Conservation (phyloP, 805 yeast genomes). For the Zygosaccharomyces rouxii region DNA sequence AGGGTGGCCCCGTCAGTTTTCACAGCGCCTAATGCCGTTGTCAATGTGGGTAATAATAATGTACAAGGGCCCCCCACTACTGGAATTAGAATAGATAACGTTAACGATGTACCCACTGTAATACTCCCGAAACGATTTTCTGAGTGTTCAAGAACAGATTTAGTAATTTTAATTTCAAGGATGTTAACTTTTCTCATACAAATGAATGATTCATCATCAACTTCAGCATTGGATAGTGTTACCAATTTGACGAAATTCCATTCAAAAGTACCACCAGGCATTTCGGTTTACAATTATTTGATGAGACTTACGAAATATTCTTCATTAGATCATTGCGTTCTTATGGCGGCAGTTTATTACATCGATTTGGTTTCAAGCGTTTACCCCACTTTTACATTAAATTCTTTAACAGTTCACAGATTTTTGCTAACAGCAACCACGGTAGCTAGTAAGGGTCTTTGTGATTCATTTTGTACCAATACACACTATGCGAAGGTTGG, state of each 20-base stretch:
- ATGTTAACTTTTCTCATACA: conserved; percentile 73
- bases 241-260: conserved; percentile 75
- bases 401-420: conserved; percentile 90
- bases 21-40: background rate
- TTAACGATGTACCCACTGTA: conserved; percentile 18
- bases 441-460: conserved; percentile 82
- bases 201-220: conserved; percentile 53
- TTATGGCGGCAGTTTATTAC: conserved; percentile 80
- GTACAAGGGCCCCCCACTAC: conserved; percentile 1
- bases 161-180: conserved; percentile 67
- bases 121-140: conserved; percentile 43
- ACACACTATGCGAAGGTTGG: conserved; percentile 95
- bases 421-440: conserved; percentile 87
- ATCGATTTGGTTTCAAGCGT: conserved; percentile 78
- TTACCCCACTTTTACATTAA: conserved; percentile 75
- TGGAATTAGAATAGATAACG: conserved; percentile 2
- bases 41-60: background rate
- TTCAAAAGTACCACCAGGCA: conserved; percentile 86
- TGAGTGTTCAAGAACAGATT: conserved; percentile 63
- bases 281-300: conserved; percentile 73
- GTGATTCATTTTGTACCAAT: conserved; percentile 92
- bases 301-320: conserved; percentile 78
- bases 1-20: conserved; percentile 6
- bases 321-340: conserved; percentile 75
- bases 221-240: conserved; percentile 7